Evolutionary conservation across 2,329 filamentous ascomycete species (phyloP).

Genomic region (Cladorrhinum sp.): DNA sequence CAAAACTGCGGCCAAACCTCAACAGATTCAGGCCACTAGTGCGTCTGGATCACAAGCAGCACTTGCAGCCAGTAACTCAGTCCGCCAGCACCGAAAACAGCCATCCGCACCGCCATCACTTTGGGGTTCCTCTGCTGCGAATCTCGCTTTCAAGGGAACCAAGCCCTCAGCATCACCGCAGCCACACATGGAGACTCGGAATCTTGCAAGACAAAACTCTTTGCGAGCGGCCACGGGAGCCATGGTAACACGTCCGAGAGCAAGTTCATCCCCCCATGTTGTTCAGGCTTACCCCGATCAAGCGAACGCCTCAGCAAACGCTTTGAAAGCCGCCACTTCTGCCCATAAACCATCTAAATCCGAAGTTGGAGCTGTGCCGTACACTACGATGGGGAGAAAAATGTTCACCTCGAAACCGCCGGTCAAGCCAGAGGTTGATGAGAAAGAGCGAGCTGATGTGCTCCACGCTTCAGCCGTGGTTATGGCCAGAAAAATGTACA

Average conservation of each 20-base stretch:
- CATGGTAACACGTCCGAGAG: slow-evolving; percentile 61
- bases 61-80: slow-evolving; percentile 51
- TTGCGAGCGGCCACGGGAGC: slow-evolving; percentile 74
- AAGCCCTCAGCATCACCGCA: slow-evolving; percentile 2
- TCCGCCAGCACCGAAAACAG: slow-evolving; percentile 42
- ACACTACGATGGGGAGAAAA: slow-evolving; percentile 64
- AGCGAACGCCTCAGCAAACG: slow-evolving; percentile 61
- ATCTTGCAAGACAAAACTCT: slow-evolving; percentile 60
- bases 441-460: slow-evolving; percentile 68
- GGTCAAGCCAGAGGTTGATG: slow-evolving; percentile 68
- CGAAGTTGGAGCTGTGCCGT: slow-evolving; percentile 61
- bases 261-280: slow-evolving; percentile 59
- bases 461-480: slow-evolving; percentile 79
- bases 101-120: slow-evolving; percentile 23
- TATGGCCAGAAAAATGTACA: slow-evolving; percentile 88
- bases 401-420: slow-evolving; percentile 78
- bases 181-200: slow-evolving; percentile 41
- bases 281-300: slow-evolving; percentile 53
- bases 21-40: slow-evolving; percentile 59
- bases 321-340: slow-evolving; percentile 68
- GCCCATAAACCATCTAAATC: slow-evolving; percentile 56
- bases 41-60: slow-evolving; percentile 72
- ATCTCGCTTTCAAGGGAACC: slow-evolving; percentile 42
- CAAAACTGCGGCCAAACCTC: slow-evolving; percentile 36
- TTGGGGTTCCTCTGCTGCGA: slow-evolving; percentile 68